Conservation (phyloP, 2,329 filamentous ascomycete species). For the Fusarium palustre region DNA sequence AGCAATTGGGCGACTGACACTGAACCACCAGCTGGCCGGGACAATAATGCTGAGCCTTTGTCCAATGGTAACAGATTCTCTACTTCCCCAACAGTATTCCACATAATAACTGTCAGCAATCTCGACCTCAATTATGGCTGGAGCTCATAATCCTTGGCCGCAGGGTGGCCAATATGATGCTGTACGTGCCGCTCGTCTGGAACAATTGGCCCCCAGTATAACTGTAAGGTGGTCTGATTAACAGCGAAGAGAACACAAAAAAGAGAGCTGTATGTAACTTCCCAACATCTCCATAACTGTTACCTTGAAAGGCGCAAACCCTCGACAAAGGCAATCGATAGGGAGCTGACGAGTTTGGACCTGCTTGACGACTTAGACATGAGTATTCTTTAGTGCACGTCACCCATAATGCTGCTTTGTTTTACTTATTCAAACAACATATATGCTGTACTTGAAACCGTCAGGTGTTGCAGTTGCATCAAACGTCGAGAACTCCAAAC, state of each 20-base stretch:
- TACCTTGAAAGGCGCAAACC: neutral
- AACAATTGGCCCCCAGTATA: neutral
- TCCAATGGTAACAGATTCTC: conserved; percentile 6
- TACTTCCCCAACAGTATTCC: conserved; percentile 2
- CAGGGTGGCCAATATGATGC: conserved; percentile 1
- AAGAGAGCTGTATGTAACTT: neutral
- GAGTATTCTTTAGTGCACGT: neutral
- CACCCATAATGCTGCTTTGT: neutral
- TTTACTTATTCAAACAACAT: conserved; percentile 14
- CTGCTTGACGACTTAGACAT: conserved; percentile 12
- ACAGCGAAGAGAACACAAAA: neutral
- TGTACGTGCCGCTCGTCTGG: conserved; percentile 4
- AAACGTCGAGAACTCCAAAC: neutral
- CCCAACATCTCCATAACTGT: neutral
- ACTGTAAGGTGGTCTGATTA: neutral
- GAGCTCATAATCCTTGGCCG: conserved; percentile 16
- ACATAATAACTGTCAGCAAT: neutral
- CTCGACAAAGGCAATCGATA: neutral
- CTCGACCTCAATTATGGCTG: conserved; percentile 12
- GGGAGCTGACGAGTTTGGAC: conserved; percentile 6
- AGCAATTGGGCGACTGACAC: neutral
- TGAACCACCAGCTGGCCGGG: neutral
- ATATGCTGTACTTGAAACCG: neutral
- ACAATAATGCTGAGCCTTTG: neutral
- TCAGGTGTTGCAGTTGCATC: neutral